phyloP scores from a whole-genome alignment of 2,329 filamentous ascomycete genomes.

The Exserohilum rostratum region DNA sequence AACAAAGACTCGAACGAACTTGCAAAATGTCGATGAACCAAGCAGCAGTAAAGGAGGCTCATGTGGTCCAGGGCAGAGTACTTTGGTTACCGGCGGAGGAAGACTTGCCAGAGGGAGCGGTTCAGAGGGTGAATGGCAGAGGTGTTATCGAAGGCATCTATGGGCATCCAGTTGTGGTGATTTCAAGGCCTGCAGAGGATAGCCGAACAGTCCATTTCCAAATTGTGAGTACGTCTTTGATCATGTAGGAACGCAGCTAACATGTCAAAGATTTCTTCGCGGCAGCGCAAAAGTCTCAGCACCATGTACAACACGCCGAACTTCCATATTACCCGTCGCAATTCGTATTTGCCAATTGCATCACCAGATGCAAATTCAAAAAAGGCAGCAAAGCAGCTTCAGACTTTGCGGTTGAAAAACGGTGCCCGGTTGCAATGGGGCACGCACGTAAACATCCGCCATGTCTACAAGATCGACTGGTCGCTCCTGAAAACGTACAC shows the following conservation, averaged over 20 bases:
- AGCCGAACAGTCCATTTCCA: constrained; percentile 41
- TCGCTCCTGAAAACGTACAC: constrained; percentile 32
- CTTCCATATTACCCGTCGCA: constrained; percentile 40
- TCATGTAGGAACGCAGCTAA: constrained; percentile 14
- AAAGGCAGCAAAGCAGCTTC: constrained; percentile 40
- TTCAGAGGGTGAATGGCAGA: constrained; percentile 39
- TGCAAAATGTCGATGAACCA: constrained; percentile 21
- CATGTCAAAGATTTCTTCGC: constrained; percentile 39
- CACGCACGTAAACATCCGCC: constrained; percentile 44
- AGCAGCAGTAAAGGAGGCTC: constrained; percentile 17
- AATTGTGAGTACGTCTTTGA: constrained; percentile 31
- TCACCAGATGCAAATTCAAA: constrained; percentile 41
- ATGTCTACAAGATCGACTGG: constrained; percentile 45
- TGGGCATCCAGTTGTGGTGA: constrained; percentile 42
- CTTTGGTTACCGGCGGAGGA: constrained; percentile 42
- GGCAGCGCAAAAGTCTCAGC: constrained; percentile 41
- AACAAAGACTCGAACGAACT: constrained; percentile 5
- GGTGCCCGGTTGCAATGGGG: constrained; percentile 36
- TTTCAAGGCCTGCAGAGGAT: constrained; percentile 39
- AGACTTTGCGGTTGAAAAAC: constrained; percentile 32
- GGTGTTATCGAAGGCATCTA: constrained; percentile 42
- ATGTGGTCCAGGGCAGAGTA: constrained; percentile 34
- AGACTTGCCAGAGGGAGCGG: constrained; percentile 33
- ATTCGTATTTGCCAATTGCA: constrained; percentile 43
- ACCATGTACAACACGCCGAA: constrained; percentile 41